Evolutionary conservation across 2,329 filamentous ascomycete species (phyloP), one percentile per base, ranked within the genome.

Genomic region (Ceratocystis colombiana): DNA sequence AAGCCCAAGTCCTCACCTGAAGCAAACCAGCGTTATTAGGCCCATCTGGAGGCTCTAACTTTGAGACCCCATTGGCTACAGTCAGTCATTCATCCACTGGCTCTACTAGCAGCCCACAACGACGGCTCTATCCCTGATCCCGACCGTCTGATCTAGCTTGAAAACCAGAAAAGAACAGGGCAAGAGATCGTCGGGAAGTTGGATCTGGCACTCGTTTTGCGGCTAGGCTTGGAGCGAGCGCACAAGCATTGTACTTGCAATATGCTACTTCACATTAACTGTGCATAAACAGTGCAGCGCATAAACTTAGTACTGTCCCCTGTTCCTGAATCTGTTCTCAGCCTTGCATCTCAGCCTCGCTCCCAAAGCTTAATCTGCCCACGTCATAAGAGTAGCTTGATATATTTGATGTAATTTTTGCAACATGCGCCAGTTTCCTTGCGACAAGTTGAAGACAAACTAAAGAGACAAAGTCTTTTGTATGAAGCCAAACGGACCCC

Each of bases 331-430:
- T n/a, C 53, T 30, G n/a, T 30, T 3, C n/a, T 25, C 45, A 63
- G 61, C 61, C 61, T 63, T 63, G 61, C 45, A 50, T 63, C 44
- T 67, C 61, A 67, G 65, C 65, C 65, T 67, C 62, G 61, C 46
- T 30, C 30, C 28, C 53, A 64, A 64, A 67, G 30, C 55, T 67
- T 53, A 33, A 63, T 46, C 15, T 50, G 17, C 61, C 8, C 25
- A 66, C 59, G 59, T 50, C 62, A 63, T 55, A 37, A 12, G 5
- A 6, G n/a, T 66, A n/a, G 62, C 46, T 53, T 66, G 17, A 22
- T 12, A 46, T 15, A 6, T 61, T 17, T 8, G 25, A 1, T 17
- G 28, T 22, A 50, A 20, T 48, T 20, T 48, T 48, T 17, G 45
- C 20, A n/a, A 10, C 45, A 25, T 53, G 48, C 48, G 22, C 48